Conservation (phyloP, 176 grass and related monocot genomes). For the Rhynchospora tenuis region DNA sequence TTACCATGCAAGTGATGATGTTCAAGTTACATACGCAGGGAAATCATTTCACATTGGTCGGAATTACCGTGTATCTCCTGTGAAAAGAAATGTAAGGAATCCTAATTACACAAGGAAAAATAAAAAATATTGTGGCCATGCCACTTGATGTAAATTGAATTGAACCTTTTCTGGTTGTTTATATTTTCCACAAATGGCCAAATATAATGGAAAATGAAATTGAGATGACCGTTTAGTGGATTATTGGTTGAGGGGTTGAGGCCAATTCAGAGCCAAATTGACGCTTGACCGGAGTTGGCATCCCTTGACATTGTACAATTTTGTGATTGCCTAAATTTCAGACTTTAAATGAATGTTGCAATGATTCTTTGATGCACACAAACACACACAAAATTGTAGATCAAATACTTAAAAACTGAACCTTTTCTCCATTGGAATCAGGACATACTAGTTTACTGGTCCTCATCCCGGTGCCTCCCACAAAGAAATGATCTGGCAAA, state of each 20-base stretch:
- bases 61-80: slow-evolving; percentile 58
- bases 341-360: background rate
- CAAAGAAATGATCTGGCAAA: slow-evolving; percentile 58
- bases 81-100: slow-evolving; percentile 72
- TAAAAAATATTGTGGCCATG: background rate
- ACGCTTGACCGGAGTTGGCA: background rate
- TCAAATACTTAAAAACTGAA: slow-evolving; percentile 11
- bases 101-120: background rate
- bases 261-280: background rate
- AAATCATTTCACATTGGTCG: slow-evolving; percentile 68
- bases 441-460: slow-evolving; percentile 91
- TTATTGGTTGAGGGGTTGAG: too few species aligned
- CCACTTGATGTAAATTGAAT: background rate
- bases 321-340: background rate
- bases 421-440: slow-evolving; percentile 31
- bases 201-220: background rate
- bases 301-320: background rate
- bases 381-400: background rate
- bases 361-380: background rate
- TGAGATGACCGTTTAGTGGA: background rate
- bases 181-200: background rate
- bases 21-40: slow-evolving; percentile 92
- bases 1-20: slow-evolving; percentile 79
- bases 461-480: slow-evolving; percentile 82
- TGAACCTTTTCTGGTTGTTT: background rate